A percentile compares a stretch with the other conserved stretches of the same genome.
phyloP scores from a whole-genome alignment of 2,329 filamentous ascomycete genomes.

The Botrytis sinoallii region DNA sequence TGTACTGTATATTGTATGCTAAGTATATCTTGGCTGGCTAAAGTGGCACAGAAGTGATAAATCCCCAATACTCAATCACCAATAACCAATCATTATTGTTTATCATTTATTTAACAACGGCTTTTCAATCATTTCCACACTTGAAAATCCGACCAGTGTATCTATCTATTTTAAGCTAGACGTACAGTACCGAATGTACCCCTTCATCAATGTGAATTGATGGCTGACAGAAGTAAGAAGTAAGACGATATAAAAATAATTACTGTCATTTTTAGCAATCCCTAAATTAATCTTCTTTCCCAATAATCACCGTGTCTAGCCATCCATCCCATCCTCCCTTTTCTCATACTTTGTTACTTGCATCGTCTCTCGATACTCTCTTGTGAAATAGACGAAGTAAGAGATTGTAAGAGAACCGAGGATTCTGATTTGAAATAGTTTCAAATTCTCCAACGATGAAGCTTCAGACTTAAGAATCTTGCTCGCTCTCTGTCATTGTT shows the following conservation, averaged over 20 bases:
- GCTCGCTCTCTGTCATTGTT: background rate
- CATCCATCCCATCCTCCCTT: background rate
- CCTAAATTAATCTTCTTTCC: background rate
- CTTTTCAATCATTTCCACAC: background rate
- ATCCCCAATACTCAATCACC: background rate
- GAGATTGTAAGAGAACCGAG: background rate
- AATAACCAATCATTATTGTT: background rate
- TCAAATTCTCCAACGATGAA: background rate
- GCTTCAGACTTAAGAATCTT: background rate
- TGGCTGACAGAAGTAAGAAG: background rate
- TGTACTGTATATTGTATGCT: background rate
- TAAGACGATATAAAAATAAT: background rate
- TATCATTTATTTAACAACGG: background rate
- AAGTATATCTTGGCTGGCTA: background rate
- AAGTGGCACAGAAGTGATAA: background rate
- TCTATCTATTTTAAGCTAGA: slow-evolving; percentile 2
- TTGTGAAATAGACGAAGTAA: slow-evolving; percentile 9
- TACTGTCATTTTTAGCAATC: background rate
- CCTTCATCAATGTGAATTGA: background rate
- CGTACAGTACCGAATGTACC: background rate
- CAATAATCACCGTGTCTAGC: background rate
- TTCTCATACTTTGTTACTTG: slow-evolving; percentile 1
- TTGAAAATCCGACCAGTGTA: background rate
- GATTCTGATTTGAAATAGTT: background rate
- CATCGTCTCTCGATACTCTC: background rate